A percentile compares a stretch with the other conserved stretches of the same genome.
These are phyloP conservation scores for Ogataea ganodermae DNA, from an alignment of 805 yeast species.

Conservation along the genomic window DNA sequence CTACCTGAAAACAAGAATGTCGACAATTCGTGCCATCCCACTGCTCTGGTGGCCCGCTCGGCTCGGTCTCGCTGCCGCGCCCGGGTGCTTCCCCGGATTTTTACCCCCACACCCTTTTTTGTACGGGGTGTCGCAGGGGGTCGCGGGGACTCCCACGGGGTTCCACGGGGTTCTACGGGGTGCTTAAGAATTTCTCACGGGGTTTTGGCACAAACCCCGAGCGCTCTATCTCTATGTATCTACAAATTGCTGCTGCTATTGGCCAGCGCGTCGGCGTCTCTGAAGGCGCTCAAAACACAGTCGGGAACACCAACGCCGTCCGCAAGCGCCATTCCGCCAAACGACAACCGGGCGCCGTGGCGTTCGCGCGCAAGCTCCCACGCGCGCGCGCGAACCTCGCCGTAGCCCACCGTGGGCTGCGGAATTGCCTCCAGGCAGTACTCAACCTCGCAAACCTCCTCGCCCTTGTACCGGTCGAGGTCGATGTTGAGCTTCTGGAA, in stretches of 20 bases:
- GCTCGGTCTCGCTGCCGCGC: too few species aligned
- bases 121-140: constrained; percentile 5
- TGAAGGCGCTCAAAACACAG: constrained; percentile 65
- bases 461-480: constrained; percentile 16
- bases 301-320: constrained; percentile 90
- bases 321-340: constrained; percentile 82
- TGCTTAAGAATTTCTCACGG: not conserved
- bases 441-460: constrained; percentile 37
- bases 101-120: constrained; percentile 6
- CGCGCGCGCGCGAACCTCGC: constrained; percentile 41
- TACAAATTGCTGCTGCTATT: not conserved
- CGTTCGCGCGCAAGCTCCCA: constrained; percentile 35
- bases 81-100: constrained; percentile 4
- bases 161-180: constrained; percentile 1
- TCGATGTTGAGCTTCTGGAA: constrained; percentile 22
- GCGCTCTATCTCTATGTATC: not conserved
- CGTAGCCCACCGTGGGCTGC: constrained; percentile 73
- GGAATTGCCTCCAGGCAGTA: constrained; percentile 69
- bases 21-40: too few species aligned
- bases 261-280: constrained; percentile 47
- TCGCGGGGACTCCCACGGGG: not conserved
- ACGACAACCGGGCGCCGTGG: constrained; percentile 45
- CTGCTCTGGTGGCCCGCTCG: too few species aligned
- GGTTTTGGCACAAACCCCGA: not conserved
- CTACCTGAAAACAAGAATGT: too few species aligned